These are phyloP conservation scores for Penicillium paneum DNA, from an alignment of 2,329 filamentous ascomycete genomes.

Conservation along the genomic window DNA sequence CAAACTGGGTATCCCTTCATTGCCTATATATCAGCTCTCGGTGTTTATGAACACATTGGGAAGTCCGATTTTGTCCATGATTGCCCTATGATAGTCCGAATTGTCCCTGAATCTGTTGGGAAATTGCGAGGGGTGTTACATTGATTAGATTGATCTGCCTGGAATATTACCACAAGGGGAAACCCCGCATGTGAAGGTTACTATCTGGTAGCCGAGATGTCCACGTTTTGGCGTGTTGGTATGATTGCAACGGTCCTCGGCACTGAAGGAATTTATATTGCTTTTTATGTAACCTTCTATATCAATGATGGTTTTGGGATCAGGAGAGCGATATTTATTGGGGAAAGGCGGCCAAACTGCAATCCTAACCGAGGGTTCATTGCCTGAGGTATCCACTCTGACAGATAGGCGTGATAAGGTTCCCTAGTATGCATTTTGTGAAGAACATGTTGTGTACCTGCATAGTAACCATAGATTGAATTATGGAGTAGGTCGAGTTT, in stretches of 20 bases:
- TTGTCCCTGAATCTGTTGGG: neutral
- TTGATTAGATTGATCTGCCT: slow-evolving; percentile 14
- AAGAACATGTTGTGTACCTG: too few species aligned
- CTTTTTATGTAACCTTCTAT: neutral
- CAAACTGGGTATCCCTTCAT: neutral
- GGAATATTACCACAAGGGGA: neutral
- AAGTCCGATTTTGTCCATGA: neutral
- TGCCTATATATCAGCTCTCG: neutral
- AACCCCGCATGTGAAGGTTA: slow-evolving; percentile 3
- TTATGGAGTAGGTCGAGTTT: neutral
- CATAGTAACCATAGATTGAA: neutral
- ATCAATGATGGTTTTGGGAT: neutral
- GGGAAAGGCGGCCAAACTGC: too few species aligned
- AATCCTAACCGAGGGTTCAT: too few species aligned
- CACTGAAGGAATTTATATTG: neutral
- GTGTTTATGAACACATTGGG: neutral
- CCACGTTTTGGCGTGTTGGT: neutral
- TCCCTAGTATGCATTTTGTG: too few species aligned
- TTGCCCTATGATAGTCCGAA: neutral
- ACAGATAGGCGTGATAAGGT: neutral
- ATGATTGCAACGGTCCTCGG: neutral
- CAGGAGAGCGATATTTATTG: too few species aligned
- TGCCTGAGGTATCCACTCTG: too few species aligned
- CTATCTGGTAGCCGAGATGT: neutral
- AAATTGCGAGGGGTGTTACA: slow-evolving; percentile 9